Conservation (phyloP, 2,329 filamentous ascomycete genomes). For the Pezicula neosporulosa region DNA sequence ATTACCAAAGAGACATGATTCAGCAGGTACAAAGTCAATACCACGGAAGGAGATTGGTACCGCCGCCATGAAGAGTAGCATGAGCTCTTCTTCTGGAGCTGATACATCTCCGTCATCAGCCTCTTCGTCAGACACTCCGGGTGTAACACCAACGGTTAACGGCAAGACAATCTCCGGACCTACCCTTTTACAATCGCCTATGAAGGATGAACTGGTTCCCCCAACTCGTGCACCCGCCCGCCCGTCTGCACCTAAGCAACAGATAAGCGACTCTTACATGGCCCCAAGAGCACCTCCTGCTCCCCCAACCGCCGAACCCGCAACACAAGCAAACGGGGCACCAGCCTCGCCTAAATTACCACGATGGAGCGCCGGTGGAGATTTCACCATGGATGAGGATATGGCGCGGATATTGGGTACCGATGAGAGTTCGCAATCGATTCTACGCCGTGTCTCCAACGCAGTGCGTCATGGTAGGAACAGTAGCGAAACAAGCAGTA, state of each 20-base stretch:
- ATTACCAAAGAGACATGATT: constrained; percentile 55
- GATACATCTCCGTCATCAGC: constrained; percentile 28
- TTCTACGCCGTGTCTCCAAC: constrained; percentile 86
- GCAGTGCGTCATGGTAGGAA: constrained; percentile 90
- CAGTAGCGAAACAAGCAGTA: constrained; percentile 62
- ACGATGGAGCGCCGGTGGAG: constrained; percentile 74
- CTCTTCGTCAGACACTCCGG: constrained; percentile 27
- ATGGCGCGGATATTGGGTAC: constrained; percentile 83
- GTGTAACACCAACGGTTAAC: constrained; percentile 25
- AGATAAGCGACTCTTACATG: constrained; percentile 31
- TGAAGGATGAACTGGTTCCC: constrained; percentile 20
- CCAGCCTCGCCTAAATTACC: constrained; percentile 63
- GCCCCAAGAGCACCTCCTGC: constrained; percentile 29
- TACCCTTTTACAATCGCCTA: constrained; percentile 17
- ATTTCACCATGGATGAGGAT: constrained; percentile 94
- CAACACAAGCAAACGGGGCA: constrained; percentile 15
- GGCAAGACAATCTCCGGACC: constrained; percentile 28
- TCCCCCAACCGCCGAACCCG: constrained; percentile 24
- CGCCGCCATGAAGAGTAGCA: constrained; percentile 17
- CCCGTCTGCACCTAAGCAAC: constrained; percentile 37
- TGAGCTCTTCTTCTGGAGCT: constrained; percentile 23
- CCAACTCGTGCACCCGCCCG: constrained; percentile 26
- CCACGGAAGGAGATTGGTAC: constrained; percentile 59
- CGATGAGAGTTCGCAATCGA: constrained; percentile 73
- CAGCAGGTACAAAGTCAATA: constrained; percentile 44